Evolutionary conservation across 768 basidiomycete species (phyloP), one percentile per base, ranked within the genome.

Genomic region (Amanita muscaria): DNA sequence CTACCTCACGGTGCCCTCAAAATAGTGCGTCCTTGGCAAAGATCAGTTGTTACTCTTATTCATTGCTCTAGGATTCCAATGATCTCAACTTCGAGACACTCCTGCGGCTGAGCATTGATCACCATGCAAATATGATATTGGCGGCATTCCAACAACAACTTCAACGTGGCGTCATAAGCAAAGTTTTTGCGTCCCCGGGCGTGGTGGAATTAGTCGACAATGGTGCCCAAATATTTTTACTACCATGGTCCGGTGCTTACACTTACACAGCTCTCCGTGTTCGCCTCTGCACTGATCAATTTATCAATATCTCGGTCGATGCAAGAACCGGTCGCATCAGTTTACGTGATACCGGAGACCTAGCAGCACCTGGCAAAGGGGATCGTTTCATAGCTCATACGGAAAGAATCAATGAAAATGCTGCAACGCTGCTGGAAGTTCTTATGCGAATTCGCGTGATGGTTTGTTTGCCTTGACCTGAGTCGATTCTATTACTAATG

Each of bases 331-430:
- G 91, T 5, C 75, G 79, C 25, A 63, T 93, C 50, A 83, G 76
- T 49, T 68, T 93, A 37, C 73, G 80, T 18, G 90, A 93, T 59
- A 83, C 80, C 2, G 88, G 88, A 5, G 84, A 86, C 55, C 74
- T 89, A 16, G 80, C 83, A 2, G 79, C 83, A 8, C 79, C 83
- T 22, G 79, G 81, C 18, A 72, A 85, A 25, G 83, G 76, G 1
- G 76, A 76, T n/a, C 72, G 76, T 23, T 86, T 88, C 55, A 65
- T 71, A 4, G 53, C 61, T 4, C 59, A 81, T 32, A 74, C 79
- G 0, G 76, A 79, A 7, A 70, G 65, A 46, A 57, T 92, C 46
- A 92, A 91, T 46, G 77, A 85, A 29, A 75, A 76, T 47, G 89
- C 88, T 11, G 61, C 61, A 8, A 55, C 73, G 38, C 58, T 93